These are phyloP conservation scores for Aquilaria malaccensis DNA, from an alignment of 345 rosid genomes.

Conservation along the genomic window DNA sequence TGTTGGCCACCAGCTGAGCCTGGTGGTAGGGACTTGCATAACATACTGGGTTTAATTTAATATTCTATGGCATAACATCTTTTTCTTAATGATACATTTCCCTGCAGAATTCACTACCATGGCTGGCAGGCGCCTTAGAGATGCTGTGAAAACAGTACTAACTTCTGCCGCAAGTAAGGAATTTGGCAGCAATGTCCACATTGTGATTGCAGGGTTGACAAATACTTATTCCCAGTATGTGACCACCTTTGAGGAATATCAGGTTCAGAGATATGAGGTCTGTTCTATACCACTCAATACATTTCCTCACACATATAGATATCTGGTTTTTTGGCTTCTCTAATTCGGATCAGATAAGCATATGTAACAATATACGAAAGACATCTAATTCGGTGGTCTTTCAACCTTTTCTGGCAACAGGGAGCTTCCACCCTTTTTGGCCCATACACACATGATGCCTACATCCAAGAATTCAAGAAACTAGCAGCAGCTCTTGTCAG, in stretches of 20 bases:
- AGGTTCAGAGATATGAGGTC: constrained; percentile 71
- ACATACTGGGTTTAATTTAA: not conserved
- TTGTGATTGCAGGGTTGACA: constrained; percentile 63
- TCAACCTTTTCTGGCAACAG: constrained; percentile 22
- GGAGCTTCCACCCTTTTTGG: constrained; percentile 90
- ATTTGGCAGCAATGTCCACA: constrained; percentile 34
- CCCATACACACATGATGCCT: constrained; percentile 74
- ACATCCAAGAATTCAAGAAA: constrained; percentile 83
- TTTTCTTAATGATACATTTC: constrained; percentile 1
- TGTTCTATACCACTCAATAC: constrained; percentile 7
- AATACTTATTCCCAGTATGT: constrained; percentile 69
- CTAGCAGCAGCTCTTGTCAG: constrained; percentile 53
- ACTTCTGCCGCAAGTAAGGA: constrained; percentile 22
- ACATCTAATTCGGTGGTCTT: not conserved
- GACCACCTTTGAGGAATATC: constrained; percentile 64
- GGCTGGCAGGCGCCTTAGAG: constrained; percentile 77
- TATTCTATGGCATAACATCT: not conserved
- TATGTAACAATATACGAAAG: not conserved
- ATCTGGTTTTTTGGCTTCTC: not conserved
- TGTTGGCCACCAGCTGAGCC: too few relatives aligned
- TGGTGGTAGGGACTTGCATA: not conserved
- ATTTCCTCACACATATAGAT: not conserved
- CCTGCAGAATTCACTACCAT: constrained; percentile 63
- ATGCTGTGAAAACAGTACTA: constrained; percentile 48
- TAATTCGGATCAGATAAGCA: not conserved